Evolutionary conservation across 176 grass and related monocot species (phyloP), one percentile per base, ranked within the genome.

Genomic region (Juncus inflexus): DNA sequence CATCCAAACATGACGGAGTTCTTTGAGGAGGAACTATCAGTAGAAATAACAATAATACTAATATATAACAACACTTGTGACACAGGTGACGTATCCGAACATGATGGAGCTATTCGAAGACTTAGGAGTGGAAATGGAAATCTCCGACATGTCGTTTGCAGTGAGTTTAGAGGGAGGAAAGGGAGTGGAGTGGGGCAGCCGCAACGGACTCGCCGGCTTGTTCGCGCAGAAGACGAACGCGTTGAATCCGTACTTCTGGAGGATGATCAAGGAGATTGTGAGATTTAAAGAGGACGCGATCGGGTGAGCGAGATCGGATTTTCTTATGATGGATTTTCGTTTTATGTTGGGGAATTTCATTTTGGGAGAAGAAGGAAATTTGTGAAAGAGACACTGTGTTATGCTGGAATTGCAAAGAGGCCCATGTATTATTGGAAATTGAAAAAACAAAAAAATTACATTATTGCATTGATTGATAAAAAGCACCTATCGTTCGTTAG

Each of bases 1-100:
- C 90, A 96, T 77, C 91, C 91, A 14, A 96, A 90, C 73, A 90
- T 90, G 84, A 49, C 90, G 81, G 81, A 96, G 15, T 85, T 89
- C 67, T 96, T 96, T 2, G 91, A 96, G 62, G 91, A 96, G 62
- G 78, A 36, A 12, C 63, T 96, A 0, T 83, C 76, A 0, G 87
- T 96, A 28, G 91, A 96, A 60, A 89, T 91, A 28, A 28, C 19
- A 28, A 28, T 28, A 28, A 28, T 28, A 28, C 19, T 28, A 28
- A 28, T 28, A 28, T 28, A 28, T 28, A 28, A 28, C 19, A 28
- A 28, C 19, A 28, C 19, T 28, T 28, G 19, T 28, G 37, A 41
- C 65, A 58, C 78, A 96, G 87, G 91, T 96, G 2, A 96, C 91
- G 2, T 96, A 96, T 77, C 91, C 91, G 12, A 96, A 90, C 73